Evolutionary conservation across 2,329 filamentous ascomycete genomes (phyloP).

Genomic region (Biscogniauxia sp.): DNA sequence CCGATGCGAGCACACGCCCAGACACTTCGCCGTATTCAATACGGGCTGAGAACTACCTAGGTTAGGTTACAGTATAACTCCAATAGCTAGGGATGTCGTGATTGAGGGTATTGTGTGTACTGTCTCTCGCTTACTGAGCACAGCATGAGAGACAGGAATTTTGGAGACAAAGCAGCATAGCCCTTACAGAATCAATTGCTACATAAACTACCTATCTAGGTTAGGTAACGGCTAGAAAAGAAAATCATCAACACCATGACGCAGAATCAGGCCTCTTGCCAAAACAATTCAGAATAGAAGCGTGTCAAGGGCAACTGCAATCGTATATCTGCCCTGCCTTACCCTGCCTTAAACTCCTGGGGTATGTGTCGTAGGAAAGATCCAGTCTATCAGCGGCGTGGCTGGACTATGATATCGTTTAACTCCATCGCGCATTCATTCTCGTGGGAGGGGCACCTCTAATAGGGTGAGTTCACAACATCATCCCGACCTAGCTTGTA

Average conservation of each 20-base stretch:
- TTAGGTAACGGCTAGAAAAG: background rate
- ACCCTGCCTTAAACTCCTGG: slow-evolving; percentile 24
- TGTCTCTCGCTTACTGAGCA: background rate
- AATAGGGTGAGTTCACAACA: slow-evolving; percentile 72
- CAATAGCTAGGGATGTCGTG: too few relatives aligned
- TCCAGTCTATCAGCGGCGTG: background rate
- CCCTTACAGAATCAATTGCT: background rate
- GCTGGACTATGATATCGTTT: slow-evolving; percentile 1
- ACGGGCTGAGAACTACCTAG: background rate
- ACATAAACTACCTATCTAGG: background rate
- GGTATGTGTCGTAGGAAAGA: slow-evolving; percentile 16
- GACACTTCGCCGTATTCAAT: background rate
- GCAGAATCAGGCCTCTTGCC: background rate
- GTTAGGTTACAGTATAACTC: too few relatives aligned
- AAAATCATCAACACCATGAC: background rate
- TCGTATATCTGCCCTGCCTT: slow-evolving; percentile 6
- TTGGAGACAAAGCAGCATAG: background rate
- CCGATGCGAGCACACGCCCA: background rate
- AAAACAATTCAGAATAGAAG: background rate
- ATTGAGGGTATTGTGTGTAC: too few relatives aligned
- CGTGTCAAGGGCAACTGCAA: background rate
- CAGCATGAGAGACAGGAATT: background rate
- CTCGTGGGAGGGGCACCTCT: slow-evolving; percentile 12
- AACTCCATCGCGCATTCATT: background rate
- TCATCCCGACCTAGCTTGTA: slow-evolving; percentile 79